Percentiles rank a stretch among this genome's conserved stretches.
Evolutionary conservation across 2,329 filamentous ascomycete species (phyloP).

Genomic region (Chrysoporthe cubensis): DNA sequence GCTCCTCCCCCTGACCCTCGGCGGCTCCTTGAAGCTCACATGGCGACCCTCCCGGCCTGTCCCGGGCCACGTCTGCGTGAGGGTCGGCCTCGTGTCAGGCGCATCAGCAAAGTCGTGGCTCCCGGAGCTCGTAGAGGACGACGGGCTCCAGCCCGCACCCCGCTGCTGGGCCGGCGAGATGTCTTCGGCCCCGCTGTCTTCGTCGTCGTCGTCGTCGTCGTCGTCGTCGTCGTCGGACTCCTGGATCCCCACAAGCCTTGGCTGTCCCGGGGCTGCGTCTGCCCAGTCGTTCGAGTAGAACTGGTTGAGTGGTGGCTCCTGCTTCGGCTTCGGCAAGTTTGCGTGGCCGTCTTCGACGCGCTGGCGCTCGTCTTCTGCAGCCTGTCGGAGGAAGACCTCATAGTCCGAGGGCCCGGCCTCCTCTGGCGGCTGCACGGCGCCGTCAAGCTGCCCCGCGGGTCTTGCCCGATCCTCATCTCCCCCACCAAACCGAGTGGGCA

Average conservation of each 20-base stretch:
- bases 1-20: conserved; percentile 8
- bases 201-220: background rate
- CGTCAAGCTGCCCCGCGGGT: background rate
- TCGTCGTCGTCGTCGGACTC: conserved; percentile 10
- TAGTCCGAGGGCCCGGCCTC: conserved; percentile 15
- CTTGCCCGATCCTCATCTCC: background rate
- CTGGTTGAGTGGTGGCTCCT: conserved; percentile 14
- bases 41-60: conserved; percentile 8
- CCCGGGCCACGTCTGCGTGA: conserved; percentile 1
- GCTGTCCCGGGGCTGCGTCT: background rate
- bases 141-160: background rate
- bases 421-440: background rate
- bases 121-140: conserved; percentile 5
- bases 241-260: conserved; percentile 21
- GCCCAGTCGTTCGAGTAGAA: conserved; percentile 26
- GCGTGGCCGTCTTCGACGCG: conserved; percentile 3
- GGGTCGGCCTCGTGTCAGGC: conserved; percentile 7
- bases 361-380: conserved; percentile 17
- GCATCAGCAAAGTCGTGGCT: conserved; percentile 11
- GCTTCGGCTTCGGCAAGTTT: background rate
- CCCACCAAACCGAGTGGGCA: background rate
- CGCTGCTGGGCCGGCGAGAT: conserved; percentile 3
- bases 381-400: conserved; percentile 23
- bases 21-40: conserved; percentile 22
- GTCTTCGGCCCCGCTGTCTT: background rate